phyloP scores from a whole-genome alignment of 208 protist species.

The Paratrypanosoma confusum region DNA sequence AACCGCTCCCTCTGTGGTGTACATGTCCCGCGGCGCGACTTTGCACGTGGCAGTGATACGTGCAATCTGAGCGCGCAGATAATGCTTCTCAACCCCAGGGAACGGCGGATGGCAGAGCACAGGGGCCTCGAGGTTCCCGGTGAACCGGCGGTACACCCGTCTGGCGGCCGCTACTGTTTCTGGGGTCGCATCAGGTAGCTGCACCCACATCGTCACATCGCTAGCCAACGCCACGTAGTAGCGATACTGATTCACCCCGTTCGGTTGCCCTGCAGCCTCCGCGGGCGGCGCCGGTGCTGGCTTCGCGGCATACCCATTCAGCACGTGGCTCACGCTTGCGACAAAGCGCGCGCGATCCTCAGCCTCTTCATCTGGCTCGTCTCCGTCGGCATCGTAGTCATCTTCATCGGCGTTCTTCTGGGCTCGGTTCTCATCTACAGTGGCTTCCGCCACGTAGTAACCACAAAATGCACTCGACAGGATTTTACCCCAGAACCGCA shows the following conservation, averaged over 20 bases:
- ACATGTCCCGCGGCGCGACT: conserved; percentile 78
- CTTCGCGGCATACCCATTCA: conserved; percentile 26
- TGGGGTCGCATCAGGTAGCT: conserved; percentile 87
- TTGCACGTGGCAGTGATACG: conserved; percentile 84
- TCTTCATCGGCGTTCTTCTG: conserved; percentile 52
- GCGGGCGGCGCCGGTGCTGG: conserved; percentile 20
- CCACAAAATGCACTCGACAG: conserved; percentile 49
- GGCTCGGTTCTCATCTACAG: conserved; percentile 53
- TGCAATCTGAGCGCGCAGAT: conserved; percentile 92
- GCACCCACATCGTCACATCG: conserved; percentile 74
- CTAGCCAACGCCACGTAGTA: conserved; percentile 79
- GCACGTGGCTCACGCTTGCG: conserved; percentile 56
- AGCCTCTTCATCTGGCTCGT: conserved; percentile 47
- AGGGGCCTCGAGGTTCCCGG: conserved; percentile 79
- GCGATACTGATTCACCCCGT: conserved; percentile 75
- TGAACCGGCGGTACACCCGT: conserved; percentile 79
- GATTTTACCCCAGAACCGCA: conserved; percentile 86
- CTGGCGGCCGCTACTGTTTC: conserved; percentile 78
- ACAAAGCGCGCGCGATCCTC: conserved; percentile 56
- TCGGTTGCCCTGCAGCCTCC: conserved; percentile 60
- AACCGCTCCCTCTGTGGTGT: conserved; percentile 68
- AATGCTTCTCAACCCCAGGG: conserved; percentile 85
- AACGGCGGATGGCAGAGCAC: conserved; percentile 87
- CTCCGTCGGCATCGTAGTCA: conserved; percentile 7
- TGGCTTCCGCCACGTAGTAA: conserved; percentile 88